Evolutionary conservation across 164 flowering plant genomes (phyloP), one percentile per base, ranked within the genome.

Genomic region (Dillenia turbinata): DNA sequence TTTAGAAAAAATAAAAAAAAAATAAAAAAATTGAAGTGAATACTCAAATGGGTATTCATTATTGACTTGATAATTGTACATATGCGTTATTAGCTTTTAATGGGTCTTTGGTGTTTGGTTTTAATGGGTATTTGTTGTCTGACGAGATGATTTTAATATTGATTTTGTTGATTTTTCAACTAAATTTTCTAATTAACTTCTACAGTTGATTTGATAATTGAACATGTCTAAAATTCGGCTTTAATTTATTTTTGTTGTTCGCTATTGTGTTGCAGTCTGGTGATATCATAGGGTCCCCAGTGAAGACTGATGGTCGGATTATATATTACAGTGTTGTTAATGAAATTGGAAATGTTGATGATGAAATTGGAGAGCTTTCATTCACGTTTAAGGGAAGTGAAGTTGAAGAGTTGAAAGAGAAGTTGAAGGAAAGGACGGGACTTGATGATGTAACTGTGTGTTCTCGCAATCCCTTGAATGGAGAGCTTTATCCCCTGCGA

Each of bases 401-500:
- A 1, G 66, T 90, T 12, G 76, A 71, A 56, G 85, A 85, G 59
- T 62, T 88, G 82, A 77, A 69, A 51, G 49, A 77, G 53, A 77
- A 54, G 63, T 68, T 90, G 60, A 79, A 79, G 69, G 83, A 90
- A 64, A 85, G 75, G 71, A 83, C 89, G 5, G 90, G 87, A 14
- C 67, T 81, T 10, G 67, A 69, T 12, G 79, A 77, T 44, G 59
- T 85, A 14, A 63, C 70, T 10, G 78, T 85, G 22, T 90, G 92
- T 63, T 73, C 81, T 22, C 69, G 75, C 5, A 88, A 74, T 71
- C 75, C 76, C 0, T 64, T 84, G 60, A 83, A 82, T 65, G 88
- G 82, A 47, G 82, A 77, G 61, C 86, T 88, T 57, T 82, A 79
- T 77, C 90, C 90, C 14, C 85, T 88, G 22, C 78, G 78, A 14